phyloP scores from a whole-genome alignment of 2,329 filamentous ascomycete species.

The Salinomyces thailandicus region DNA sequence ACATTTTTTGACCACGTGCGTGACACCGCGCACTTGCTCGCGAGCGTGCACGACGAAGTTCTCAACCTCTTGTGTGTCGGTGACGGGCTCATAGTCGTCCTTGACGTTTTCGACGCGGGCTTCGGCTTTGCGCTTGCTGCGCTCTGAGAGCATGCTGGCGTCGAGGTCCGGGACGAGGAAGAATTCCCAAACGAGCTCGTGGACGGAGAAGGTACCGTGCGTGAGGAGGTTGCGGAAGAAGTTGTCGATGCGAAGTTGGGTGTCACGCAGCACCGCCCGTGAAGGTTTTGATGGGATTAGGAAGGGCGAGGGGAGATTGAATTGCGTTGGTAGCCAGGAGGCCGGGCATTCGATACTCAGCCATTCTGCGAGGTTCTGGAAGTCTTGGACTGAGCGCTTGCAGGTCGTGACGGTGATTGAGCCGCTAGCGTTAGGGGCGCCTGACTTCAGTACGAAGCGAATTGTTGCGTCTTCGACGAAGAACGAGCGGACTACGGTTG shows the following conservation, averaged over 20 bases:
- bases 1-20: constrained; percentile 70
- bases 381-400: constrained; percentile 75
- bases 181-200: constrained; percentile 98
- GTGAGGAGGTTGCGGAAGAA: constrained; percentile 78
- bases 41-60: constrained; percentile 84
- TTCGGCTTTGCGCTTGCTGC: constrained; percentile 77
- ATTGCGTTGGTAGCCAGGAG: constrained; percentile 80
- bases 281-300: constrained; percentile 90
- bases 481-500: constrained; percentile 86
- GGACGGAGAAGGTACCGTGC: constrained; percentile 87
- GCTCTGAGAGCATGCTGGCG: constrained; percentile 76
- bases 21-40: constrained; percentile 78
- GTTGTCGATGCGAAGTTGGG: constrained; percentile 74
- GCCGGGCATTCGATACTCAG: constrained; percentile 83
- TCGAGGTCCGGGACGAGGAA: constrained; percentile 93
- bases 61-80: constrained; percentile 67
- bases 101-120: constrained; percentile 70
- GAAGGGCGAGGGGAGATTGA: constrained; percentile 73
- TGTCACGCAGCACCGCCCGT: constrained; percentile 72
- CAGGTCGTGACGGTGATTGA: constrained; percentile 93
- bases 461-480: constrained; percentile 96
- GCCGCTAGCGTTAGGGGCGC: constrained; percentile 67
- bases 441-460: constrained; percentile 86
- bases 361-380: constrained; percentile 78
- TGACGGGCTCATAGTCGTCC: constrained; percentile 78